Percentiles rank a stretch among this genome's conserved stretches.
phyloP scores from a whole-genome alignment of 139 green algal species.

The Microglena sp. region DNA sequence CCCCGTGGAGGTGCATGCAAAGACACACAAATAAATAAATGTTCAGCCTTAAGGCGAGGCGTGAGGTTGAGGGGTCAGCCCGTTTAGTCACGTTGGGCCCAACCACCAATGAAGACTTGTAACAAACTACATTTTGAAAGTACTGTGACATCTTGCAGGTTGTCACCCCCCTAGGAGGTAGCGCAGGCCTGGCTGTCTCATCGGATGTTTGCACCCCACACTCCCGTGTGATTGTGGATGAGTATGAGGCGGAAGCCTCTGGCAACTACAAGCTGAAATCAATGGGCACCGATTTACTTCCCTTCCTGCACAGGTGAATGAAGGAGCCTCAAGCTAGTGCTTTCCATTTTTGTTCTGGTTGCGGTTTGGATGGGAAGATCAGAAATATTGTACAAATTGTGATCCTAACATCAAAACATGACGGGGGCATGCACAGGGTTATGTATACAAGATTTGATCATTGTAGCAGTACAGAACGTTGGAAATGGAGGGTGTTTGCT shows the following conservation, averaged over 20 bases:
- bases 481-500: too few relatives aligned
- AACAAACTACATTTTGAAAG: background rate
- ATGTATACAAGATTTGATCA: too few relatives aligned
- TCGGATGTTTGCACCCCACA: constrained; percentile 14
- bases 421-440: background rate
- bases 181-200: too few relatives aligned
- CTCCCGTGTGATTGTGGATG: constrained; percentile 57
- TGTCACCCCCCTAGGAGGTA: too few relatives aligned
- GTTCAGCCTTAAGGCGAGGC: too few relatives aligned
- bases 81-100: background rate
- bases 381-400: background rate
- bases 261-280: background rate
- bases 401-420: background rate
- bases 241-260: constrained; percentile 33
- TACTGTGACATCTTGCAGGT: background rate
- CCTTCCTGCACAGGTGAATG: constrained; percentile 8
- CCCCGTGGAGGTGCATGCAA: too few relatives aligned
- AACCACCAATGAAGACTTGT: background rate
- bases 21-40: too few relatives aligned
- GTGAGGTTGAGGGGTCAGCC: background rate
- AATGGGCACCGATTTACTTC: constrained; percentile 3
- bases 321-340: background rate
- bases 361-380: background rate
- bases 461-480: too few relatives aligned
- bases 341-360: background rate